Base-by-base conservation (phyloP, 495 filamentous ascomycete species). In the Arthonia radiata region DNA sequence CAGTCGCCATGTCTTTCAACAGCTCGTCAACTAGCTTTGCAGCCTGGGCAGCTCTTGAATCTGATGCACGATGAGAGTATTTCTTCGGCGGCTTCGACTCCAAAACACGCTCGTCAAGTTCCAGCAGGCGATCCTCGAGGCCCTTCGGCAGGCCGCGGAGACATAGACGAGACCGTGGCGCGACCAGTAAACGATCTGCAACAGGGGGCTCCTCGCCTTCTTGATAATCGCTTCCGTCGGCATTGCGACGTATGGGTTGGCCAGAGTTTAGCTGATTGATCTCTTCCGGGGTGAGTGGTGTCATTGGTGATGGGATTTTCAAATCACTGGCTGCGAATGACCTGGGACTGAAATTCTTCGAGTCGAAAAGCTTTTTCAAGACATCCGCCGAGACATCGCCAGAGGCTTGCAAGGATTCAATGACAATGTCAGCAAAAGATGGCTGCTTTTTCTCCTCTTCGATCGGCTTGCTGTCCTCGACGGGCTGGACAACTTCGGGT, bases 111-210 rank as follows among this genome's bases (percentile, higher is more conserved):
- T 63, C 56, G 46, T 91, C 77, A 0, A 90, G 56, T 28, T 64
- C 55, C 9, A 93, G 49, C 32, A 76, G 83, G 5, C 70, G 61
- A 13, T 72, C 57, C 33, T 90, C 79, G 39, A 89, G 75, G 16
- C 75, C 71, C 9, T 56, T 41, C 7, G 61, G 71, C 13, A 97
- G 52, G 34, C 79, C 77, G 19, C 66, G 65, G 15, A 93, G 55
- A 29, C 74, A 71, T 30, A 70, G 65, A 3, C 80, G 79, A 31
- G n/a, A n/a, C n/a, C 72, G 68, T 3, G 81, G 77, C 1, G 75
- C 81, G 27, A 86, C 66, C 25, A 86, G 49, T 28, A 67, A 61
- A 15, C 60, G 54, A 17, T 40, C 41, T 29, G 37, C 39, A 16
- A 37, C 25, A 9, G 36, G 39, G 11, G 35, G 34, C 14, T 45